Evolutionary conservation across 2,329 filamentous ascomycete genomes (phyloP).

Genomic region (Ophiocordyceps unilateralis): DNA sequence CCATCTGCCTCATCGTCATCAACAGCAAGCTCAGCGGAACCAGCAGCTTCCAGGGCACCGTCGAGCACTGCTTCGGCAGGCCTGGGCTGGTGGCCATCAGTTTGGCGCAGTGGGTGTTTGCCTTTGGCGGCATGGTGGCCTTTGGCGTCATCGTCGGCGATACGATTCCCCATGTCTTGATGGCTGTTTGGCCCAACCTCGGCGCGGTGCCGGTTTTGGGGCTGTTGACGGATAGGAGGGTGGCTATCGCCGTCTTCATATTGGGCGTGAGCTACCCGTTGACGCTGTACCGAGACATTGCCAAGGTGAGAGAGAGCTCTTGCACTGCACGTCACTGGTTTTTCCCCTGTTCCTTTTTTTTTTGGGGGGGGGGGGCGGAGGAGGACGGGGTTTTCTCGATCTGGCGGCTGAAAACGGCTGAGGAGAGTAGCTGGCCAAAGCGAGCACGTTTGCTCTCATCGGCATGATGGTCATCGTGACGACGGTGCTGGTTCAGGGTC

Average conservation of each 20-base stretch:
- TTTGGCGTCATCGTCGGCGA: constrained; percentile 97
- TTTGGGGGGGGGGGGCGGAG: no score
- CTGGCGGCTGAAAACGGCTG: not conserved
- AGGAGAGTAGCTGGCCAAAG: constrained; percentile 66
- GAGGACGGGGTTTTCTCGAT: not conserved
- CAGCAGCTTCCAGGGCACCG: constrained; percentile 87
- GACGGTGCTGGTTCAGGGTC: constrained; percentile 73
- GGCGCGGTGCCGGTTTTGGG: constrained; percentile 59
- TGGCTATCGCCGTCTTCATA: constrained; percentile 76
- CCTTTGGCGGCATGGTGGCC: constrained; percentile 95
- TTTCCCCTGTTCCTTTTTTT: no score
- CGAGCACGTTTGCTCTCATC: constrained; percentile 78
- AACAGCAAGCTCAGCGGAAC: constrained; percentile 94
- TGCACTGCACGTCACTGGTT: no score
- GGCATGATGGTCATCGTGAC: constrained; percentile 85
- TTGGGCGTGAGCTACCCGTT: constrained; percentile 78
- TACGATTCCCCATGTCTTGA: constrained; percentile 79
- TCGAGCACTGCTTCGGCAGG: constrained; percentile 86
- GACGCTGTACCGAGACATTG: constrained; percentile 88
- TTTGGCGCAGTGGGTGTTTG: constrained; percentile 92
- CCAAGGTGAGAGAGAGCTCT: constrained; percentile 60
- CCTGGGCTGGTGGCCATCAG: constrained; percentile 75
- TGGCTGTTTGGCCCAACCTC: constrained; percentile 65
- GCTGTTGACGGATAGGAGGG: constrained; percentile 63
- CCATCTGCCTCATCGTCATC: constrained; percentile 88